Conservation (phyloP, 371 early-diverging fungal genomes). For the Mortierella sp. region DNA sequence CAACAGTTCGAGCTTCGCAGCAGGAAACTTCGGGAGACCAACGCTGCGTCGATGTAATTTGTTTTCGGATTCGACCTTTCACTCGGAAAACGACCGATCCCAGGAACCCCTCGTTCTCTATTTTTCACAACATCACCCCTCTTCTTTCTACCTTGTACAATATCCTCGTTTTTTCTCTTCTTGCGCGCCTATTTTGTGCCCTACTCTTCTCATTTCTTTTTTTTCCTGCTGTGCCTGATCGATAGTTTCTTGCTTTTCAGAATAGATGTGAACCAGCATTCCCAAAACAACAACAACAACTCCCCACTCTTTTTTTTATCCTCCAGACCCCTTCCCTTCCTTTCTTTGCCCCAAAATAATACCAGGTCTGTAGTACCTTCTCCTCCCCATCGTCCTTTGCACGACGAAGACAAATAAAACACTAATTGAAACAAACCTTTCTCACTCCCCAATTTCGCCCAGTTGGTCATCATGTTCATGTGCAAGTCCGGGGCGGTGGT, state of each 20-base stretch:
- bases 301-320: constrained; percentile 18
- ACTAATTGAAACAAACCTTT: constrained; percentile 6
- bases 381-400: no score
- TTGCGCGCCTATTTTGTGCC: background rate
- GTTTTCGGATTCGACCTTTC: background rate
- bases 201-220: background rate
- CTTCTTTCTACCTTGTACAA: constrained; percentile 1
- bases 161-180: background rate
- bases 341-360: constrained; percentile 4
- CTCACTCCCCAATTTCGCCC: background rate
- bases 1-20: constrained; percentile 47
- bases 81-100: background rate
- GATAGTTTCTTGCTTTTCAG: background rate
- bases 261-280: background rate
- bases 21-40: constrained; percentile 30
- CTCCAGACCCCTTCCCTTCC: background rate
- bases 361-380: background rate
- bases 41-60: background rate
- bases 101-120: background rate
- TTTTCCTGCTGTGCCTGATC: background rate
- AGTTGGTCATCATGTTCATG: background rate
- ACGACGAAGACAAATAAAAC: background rate
- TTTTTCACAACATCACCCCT: background rate
- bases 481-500: background rate
- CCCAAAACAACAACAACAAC: background rate